These are phyloP conservation scores for Neospermospora avenae DNA, from an alignment of 2,329 filamentous ascomycete species.

Conservation along the genomic window DNA sequence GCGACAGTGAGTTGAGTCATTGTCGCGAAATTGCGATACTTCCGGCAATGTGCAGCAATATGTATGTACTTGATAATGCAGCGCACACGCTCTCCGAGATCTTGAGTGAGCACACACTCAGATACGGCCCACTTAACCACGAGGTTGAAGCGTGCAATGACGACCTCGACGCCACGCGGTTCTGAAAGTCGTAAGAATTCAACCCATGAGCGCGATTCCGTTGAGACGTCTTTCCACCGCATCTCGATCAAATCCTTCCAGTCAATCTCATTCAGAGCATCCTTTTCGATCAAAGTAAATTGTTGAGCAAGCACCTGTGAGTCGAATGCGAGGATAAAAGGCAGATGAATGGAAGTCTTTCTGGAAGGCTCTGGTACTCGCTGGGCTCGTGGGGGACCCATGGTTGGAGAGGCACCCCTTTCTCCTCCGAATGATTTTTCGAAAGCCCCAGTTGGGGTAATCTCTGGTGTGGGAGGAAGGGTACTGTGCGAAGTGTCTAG, in stretches of 20 bases:
- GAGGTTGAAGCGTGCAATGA: constrained; percentile 82
- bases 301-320: constrained; percentile 77
- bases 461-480: constrained; percentile 34
- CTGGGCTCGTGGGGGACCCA: constrained; percentile 28
- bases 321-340: constrained; percentile 78
- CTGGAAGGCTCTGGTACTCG: constrained; percentile 29
- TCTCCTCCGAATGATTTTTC: constrained; percentile 16
- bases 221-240: constrained; percentile 71
- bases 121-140: constrained; percentile 86
- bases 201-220: constrained; percentile 72
- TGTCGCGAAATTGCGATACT: constrained; percentile 78
- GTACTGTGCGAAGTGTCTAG: constrained; percentile 10
- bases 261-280: constrained; percentile 80
- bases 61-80: constrained; percentile 81
- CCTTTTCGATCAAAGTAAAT: constrained; percentile 82
- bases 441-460: constrained; percentile 28
- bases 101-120: constrained; percentile 71
- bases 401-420: constrained; percentile 21
- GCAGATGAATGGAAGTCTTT: constrained; percentile 53
- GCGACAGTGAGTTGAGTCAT: constrained; percentile 79
- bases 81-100: constrained; percentile 67
- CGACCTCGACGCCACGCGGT: constrained; percentile 74
- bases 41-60: constrained; percentile 72
- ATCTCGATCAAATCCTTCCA: constrained; percentile 86
- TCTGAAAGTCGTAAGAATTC: constrained; percentile 72